A percentile compares a stretch with the other conserved stretches of the same genome.
phyloP scores from a whole-genome alignment of 768 basidiomycete genomes.

The Pseudohyphozyma bogoriensis region DNA sequence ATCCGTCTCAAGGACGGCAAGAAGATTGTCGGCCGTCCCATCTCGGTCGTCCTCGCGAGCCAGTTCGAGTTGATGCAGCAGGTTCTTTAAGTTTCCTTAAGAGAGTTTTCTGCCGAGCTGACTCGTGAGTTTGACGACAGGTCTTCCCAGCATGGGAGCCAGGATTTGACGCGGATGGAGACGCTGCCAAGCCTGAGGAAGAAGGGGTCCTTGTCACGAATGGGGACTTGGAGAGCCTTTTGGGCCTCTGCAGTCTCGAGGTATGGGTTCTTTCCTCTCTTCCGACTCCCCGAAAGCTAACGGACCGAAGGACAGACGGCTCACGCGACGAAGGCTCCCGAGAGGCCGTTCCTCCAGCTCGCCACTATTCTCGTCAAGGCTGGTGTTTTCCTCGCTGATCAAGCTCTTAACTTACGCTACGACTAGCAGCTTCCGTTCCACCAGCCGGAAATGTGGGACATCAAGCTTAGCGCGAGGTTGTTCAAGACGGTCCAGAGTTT shows the following conservation, averaged over 20 bases:
- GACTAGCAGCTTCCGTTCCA: background rate
- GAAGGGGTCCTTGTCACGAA: background rate
- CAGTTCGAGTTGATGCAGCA: background rate
- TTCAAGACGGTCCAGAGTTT: background rate
- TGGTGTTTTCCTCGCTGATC: background rate
- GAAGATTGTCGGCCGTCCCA: background rate
- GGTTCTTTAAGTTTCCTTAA: too few species aligned
- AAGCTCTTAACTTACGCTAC: too few species aligned
- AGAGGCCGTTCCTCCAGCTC: background rate
- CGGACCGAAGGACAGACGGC: background rate
- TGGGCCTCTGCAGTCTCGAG: background rate
- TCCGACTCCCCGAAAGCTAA: background rate
- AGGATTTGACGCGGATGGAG: background rate
- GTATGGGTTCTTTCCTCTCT: background rate
- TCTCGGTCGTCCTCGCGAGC: slow-evolving; percentile 6
- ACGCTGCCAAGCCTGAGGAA: background rate
- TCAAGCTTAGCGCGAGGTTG: background rate
- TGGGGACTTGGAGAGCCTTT: background rate
- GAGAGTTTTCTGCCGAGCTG: background rate
- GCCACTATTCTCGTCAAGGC: background rate
- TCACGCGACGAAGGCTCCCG: slow-evolving; percentile 1
- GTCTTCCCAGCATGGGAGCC: background rate
- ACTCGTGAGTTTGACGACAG: background rate
- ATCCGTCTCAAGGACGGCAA: background rate
- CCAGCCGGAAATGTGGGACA: background rate